Conservation (phyloP, 202 grass and related monocot species). For the Setaria italica region DNA sequence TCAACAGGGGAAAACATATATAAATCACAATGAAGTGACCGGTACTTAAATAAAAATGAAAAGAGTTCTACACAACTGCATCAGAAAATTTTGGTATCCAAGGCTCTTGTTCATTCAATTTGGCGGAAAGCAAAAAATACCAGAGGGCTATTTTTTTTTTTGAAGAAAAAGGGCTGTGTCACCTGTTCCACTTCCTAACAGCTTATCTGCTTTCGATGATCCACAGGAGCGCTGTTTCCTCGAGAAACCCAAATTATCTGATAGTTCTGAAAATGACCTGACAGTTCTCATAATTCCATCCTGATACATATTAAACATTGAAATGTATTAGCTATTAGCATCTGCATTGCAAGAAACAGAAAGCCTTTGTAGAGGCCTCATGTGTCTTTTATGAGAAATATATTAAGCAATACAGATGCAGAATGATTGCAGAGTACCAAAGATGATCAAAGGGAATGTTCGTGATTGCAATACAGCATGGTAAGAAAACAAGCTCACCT, state of each 20-base stretch:
- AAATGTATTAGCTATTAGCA: slow-evolving; percentile 34
- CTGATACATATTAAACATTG: slow-evolving; percentile 58
- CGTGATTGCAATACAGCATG: slow-evolving; percentile 24
- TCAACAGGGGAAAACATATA: slow-evolving; percentile 31
- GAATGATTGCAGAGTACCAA: not conserved
- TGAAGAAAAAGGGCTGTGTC: slow-evolving; percentile 28
- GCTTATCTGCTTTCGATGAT: slow-evolving; percentile 70
- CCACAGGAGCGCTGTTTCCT: slow-evolving; percentile 48
- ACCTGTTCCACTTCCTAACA: slow-evolving; percentile 89
- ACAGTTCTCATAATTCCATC: slow-evolving; percentile 73
- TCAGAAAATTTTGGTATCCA: not conserved
- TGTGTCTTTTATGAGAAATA: slow-evolving; percentile 7
- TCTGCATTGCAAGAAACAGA: not conserved
- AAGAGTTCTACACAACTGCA: slow-evolving; percentile 25
- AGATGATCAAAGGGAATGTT: slow-evolving; percentile 1
- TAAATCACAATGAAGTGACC: slow-evolving; percentile 10
- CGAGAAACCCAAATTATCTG: slow-evolving; percentile 52
- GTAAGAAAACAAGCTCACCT: slow-evolving; percentile 66
- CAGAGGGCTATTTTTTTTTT: slow-evolving; percentile 24
- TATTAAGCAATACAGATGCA: slow-evolving; percentile 23
- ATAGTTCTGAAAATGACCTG: slow-evolving; percentile 66
- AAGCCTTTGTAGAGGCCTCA: slow-evolving; percentile 2
- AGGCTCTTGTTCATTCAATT: slow-evolving; percentile 23
- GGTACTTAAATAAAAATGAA: slow-evolving; percentile 26
- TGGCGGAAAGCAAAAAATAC: slow-evolving; percentile 5